Percentiles rank a stretch among this genome's conserved stretches.
Evolutionary conservation across 345 rosid genomes (phyloP).

Genomic region (Syzygium jambos): DNA sequence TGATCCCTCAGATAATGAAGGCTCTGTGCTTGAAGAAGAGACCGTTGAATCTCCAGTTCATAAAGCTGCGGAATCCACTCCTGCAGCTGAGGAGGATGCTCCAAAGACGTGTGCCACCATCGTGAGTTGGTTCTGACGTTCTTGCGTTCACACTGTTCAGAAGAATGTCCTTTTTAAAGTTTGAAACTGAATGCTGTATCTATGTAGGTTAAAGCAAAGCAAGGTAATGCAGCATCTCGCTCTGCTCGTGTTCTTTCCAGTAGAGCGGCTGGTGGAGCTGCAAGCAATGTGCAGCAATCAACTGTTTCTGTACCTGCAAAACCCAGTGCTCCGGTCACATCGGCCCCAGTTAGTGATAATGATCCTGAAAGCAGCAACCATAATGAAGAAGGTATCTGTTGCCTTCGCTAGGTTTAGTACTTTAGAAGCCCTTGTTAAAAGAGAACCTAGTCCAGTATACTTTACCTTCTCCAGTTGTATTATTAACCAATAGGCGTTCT

Average conservation of each 20-base stretch:
- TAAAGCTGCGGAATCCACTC: slow-evolving; percentile 21
- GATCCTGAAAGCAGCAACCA: slow-evolving; percentile 30
- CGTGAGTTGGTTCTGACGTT: slow-evolving; percentile 31
- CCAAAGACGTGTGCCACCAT: slow-evolving; percentile 79
- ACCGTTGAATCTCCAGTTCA: slow-evolving; percentile 31
- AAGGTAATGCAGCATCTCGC: slow-evolving; percentile 23
- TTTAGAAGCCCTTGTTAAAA: background rate
- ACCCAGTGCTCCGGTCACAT: slow-evolving; percentile 25
- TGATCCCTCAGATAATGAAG: slow-evolving; percentile 51
- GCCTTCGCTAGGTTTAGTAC: background rate
- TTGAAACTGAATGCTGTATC: background rate
- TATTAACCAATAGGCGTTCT: background rate
- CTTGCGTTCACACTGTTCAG: background rate
- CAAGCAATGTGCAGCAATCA: slow-evolving; percentile 16
- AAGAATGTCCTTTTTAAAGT: background rate
- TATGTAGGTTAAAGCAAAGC: slow-evolving; percentile 45
- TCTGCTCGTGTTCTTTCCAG: slow-evolving; percentile 26
- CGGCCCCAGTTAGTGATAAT: slow-evolving; percentile 13
- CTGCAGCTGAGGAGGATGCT: slow-evolving; percentile 43
- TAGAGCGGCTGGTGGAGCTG: slow-evolving; percentile 19
- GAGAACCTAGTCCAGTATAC: background rate
- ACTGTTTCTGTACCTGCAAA: slow-evolving; percentile 13
- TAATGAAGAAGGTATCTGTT: slow-evolving; percentile 41
- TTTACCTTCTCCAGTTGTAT: background rate
- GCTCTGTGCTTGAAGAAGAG: slow-evolving; percentile 34